Percentiles rank a stretch among this genome's conserved stretches.
These are phyloP conservation scores for Dianthus caryophyllus DNA, from an alignment of 148 eudicot genomes.

Conservation along the genomic window DNA sequence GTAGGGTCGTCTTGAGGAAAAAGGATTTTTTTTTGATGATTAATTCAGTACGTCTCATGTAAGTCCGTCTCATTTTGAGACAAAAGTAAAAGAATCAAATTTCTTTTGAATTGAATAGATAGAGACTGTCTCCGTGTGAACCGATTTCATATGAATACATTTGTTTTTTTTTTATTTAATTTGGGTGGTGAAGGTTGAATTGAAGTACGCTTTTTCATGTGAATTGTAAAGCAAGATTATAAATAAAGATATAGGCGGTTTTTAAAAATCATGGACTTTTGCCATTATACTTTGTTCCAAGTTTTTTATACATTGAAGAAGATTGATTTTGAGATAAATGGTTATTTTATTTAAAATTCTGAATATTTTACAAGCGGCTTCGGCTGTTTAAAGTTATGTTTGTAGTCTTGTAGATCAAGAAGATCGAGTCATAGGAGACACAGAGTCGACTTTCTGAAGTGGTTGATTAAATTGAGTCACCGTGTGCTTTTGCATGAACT, in stretches of 20 bases:
- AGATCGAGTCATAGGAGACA: neutral
- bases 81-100: too few relatives aligned
- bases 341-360: neutral
- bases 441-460: conserved; percentile 2
- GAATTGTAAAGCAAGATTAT: neutral
- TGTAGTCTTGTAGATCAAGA: too few relatives aligned
- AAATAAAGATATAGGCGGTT: neutral
- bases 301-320: conserved; percentile 7
- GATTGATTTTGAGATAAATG: neutral
- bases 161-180: too few relatives aligned
- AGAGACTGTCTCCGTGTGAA: too few relatives aligned
- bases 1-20: neutral
- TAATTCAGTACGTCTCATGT: too few relatives aligned
- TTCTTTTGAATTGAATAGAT: too few relatives aligned
- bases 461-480: conserved; percentile 7
- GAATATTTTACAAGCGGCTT: too few relatives aligned
- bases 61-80: too few relatives aligned
- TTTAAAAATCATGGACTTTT: neutral
- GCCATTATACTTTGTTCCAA: neutral
- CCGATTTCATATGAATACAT: too few relatives aligned
- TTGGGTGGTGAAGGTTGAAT: neutral
- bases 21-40: too few relatives aligned
- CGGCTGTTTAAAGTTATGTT: too few relatives aligned
- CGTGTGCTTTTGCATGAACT: neutral
- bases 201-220: neutral